Evolutionary conservation across 1,139 yeast species (phyloP), one percentile per base, ranked within the genome.

Genomic region (Blastobotrys petasosporus): DNA sequence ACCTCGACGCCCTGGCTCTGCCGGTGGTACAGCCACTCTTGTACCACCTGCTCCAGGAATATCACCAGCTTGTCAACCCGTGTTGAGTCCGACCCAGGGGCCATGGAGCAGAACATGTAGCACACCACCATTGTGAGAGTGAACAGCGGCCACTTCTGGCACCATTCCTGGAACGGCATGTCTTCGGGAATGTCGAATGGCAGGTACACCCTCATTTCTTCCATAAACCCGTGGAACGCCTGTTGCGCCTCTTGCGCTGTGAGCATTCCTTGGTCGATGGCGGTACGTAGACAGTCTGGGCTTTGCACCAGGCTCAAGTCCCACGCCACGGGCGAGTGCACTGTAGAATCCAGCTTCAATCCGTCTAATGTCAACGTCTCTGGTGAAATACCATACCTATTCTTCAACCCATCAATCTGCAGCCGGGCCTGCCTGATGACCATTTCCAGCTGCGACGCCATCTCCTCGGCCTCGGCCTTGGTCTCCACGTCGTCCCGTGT

Each of bases 1-100:
- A 41, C 40, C 30, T 41, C 45, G 11, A 23, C 17, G 12, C 40
- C 36, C 20, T 41, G 29, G 6, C 28, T n/a, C 17, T 30, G 9
- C 20, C 40, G 3, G 11, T 15, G 6, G 23, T 36, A 41, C 23
- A 31, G 36, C n/a, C 32, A 11, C 17, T 41, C 40, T 11, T 35
- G 20, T 5, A 25, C 15, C 3, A 31, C 2, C 16, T 40, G 28
- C 17, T 41, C 39, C 2, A 41, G 16, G 29, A 36, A 35, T 4
- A 15, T 32, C 2, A 41, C 29, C 39, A 41, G 20, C n/a, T 12
- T 3, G 13, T 41, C 45, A 11, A 31, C 5, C 4, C 7, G 4
- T 7, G 25, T 20, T 7, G 25, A 20, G 25, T 20, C 25, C 25
- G 25, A 20, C 25, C 25, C 25, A 7, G 25, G 25, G 7, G 25